Evolutionary conservation across 176 grass and related monocot species (phyloP), one percentile per base, ranked within the genome.

Genomic region (Typha latifolia): DNA sequence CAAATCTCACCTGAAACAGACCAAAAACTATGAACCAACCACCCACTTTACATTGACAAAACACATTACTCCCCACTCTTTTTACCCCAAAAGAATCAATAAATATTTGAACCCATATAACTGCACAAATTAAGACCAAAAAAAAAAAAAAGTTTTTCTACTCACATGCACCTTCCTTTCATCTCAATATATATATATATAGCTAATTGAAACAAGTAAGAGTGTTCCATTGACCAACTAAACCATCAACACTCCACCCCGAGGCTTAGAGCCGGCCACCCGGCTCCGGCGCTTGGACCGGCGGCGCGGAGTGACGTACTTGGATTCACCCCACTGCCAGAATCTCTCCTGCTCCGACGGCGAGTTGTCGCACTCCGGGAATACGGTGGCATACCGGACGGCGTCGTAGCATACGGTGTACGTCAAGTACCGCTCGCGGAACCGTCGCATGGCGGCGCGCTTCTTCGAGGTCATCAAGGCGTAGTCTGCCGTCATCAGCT

Each of bases 391-490:
- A 69, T 94, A 94, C 61, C 90, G 74, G 18, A 82, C 64, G 3
- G 78, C 71, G 70, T 94, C 90, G 66, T 94, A 94, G 70, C 90
- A 94, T 19, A 94, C 79, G 0, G 90, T 89, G 79, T 94, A 94
- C 5, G 85, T 88, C 90, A 94, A 83, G 49, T 83, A 80, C 2
- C 73, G 77, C 63, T 69, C 82, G 49, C 82, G 49, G 73, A 75
- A 94, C 47, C 82, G 76, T 51, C 85, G 74, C 90, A 94, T 94
- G 21, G 79, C 82, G 49, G 80, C 79, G 74, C 90, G 90, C 80
- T 83, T 89, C 66, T 67, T 73, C 66, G 82, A 76, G 26, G 82
- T 83, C 82, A 89, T 75, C 56, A 85, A 75, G 66, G 80, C 86
- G 82, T 73, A 81, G 73, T 76, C 90, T 13, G 79, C 79, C 32